phyloP scores from a whole-genome alignment of 2,329 filamentous ascomycete species.

The Pyrenophora teres region DNA sequence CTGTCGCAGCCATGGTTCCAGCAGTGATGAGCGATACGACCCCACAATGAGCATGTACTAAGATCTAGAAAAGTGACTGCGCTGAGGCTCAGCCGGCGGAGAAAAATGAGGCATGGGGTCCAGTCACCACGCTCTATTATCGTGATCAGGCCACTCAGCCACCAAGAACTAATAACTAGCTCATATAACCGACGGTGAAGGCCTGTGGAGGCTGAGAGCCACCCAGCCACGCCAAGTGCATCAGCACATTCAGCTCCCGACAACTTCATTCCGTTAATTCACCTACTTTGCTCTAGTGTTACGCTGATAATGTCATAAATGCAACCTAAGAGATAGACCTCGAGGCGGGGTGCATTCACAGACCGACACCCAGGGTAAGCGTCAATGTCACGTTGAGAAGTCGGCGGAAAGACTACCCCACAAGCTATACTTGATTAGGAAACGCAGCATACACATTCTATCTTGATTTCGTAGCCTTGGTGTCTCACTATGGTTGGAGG shows the following conservation, averaged over 20 bases:
- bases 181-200: not conserved
- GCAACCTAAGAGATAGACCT: not conserved
- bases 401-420: conserved; percentile 1
- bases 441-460: not conserved
- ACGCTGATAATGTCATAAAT: too few species aligned
- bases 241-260: conserved; percentile 4
- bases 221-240: not conserved
- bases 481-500: not conserved
- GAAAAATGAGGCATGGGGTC: not conserved
- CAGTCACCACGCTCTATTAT: not conserved
- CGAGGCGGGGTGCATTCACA: not conserved
- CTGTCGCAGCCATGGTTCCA: too few species aligned
- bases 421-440: conserved; percentile 2
- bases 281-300: not conserved
- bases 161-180: too few species aligned
- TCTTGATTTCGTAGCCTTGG: not conserved
- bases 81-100: too few species aligned
- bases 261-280: not conserved
- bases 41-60: not conserved
- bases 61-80: not conserved
- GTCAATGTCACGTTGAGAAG: not conserved
- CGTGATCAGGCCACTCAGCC: not conserved
- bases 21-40: not conserved
- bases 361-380: not conserved
- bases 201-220: not conserved